These are phyloP conservation scores for Cunninghamia lanceolata DNA, from an alignment of 75 land plant genomes.

Conservation along the genomic window DNA sequence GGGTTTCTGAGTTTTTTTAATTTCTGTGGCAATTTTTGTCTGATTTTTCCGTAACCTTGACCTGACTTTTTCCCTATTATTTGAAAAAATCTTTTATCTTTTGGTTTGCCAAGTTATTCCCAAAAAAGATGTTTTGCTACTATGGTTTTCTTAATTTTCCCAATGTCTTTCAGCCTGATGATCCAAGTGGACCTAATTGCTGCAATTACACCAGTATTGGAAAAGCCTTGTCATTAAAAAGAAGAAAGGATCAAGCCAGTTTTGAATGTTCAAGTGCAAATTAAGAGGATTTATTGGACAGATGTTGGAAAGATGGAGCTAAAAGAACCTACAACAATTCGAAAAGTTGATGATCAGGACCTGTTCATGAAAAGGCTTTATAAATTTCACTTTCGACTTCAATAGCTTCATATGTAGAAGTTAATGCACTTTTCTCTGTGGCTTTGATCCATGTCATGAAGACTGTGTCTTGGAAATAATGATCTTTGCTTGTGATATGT, in stretches of 20 bases:
- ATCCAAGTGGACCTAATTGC: conserved; percentile 78
- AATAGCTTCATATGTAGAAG: conserved; percentile 92
- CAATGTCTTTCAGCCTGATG: conserved; percentile 49
- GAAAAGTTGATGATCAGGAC: conserved; percentile 64
- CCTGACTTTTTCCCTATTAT: no score
- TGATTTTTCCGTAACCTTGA: no score
- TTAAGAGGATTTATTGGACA: conserved; percentile 75
- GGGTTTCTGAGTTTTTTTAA: no score
- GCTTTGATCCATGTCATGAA: background rate
- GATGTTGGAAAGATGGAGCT: conserved; percentile 43
- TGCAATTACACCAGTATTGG: conserved; percentile 72
- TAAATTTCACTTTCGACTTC: conserved; percentile 74
- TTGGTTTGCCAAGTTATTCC: no score
- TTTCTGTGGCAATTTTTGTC: no score
- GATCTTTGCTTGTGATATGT: background rate
- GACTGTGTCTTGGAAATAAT: background rate
- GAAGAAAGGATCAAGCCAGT: conserved; percentile 75
- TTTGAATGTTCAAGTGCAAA: conserved; percentile 70
- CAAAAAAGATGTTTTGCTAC: no score
- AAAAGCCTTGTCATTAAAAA: conserved; percentile 66
- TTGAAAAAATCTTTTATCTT: no score
- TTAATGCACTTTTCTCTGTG: conserved; percentile 17
- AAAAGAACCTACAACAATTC: conserved; percentile 19
- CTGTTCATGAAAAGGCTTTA: conserved; percentile 74
- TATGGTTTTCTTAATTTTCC: no score